Evolutionary conservation across 441 rosid species (phyloP), one percentile per base, ranked within the genome.

Genomic region (Daphne laureola): DNA sequence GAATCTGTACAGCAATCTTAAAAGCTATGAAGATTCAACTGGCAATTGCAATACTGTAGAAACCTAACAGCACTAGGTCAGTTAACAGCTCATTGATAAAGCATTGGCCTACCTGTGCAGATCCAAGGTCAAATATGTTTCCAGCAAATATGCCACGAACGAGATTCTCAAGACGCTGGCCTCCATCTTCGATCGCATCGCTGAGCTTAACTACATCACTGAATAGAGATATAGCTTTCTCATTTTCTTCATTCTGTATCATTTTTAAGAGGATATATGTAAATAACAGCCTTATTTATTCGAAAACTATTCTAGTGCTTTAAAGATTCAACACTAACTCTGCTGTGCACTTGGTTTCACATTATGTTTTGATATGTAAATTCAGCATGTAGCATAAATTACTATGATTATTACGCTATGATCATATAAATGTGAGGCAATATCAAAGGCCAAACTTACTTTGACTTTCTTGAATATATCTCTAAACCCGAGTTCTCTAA

Each of bases 401-500:
- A 31, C 9, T 31, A 31, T 31, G 38, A 31, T 8, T 31, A 31
- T 31, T 31, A 31, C 5, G 9, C 8, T 31, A 31, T 31, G 36
- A 31, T 9, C 7, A 31, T 31, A 31, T 6, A 9, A 31, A 31
- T 1, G 9, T 6, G 38, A 31, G 38, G 38, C 36, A 40, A 46
- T 12, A 41, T 21, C n/a, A 15, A 44, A 61, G 17, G 14, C 17
- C 21, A 51, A 60, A 58, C 78, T 64, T 44, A 85, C 99, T 94
- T 93, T 93, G 45, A 93, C 95, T 82, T 78, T 85, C 78, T 93
- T 93, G 78, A 90, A 93, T 70, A 93, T 93, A 74, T 93, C 99
- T 54, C 61, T 69, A 51, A 87, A 93, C 61, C 99, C 99, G 66
- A 90, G 63, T 74, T 93, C 99, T 67, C 96, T 79, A 43, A 93